Evolutionary conservation across 768 basidiomycete species (phyloP), one percentile per base, ranked within the genome.

Genomic region (Goffeauzyma gilvescens): DNA sequence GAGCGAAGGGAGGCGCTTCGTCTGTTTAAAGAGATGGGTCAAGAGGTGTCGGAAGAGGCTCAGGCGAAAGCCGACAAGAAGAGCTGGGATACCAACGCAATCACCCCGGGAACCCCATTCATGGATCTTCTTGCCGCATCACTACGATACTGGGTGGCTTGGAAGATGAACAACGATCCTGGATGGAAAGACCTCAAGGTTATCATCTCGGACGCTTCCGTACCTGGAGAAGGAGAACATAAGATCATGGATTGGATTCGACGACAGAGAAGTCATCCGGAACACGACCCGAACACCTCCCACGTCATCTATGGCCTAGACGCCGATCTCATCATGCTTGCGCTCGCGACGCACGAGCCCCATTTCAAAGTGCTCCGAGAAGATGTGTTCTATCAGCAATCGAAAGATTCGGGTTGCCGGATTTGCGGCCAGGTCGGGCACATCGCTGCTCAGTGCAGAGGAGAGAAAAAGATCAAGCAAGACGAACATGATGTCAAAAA

Each of bases 241-340:
- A 98, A 98, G 69, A 95, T 98, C 50, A 95, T 98, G 87, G 93
- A 96, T 61, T 96, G 74, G 62, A 90, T 98, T 50, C 72, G 93
- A 42, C 72, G 89, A 25, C 89, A 93, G 55, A 73, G 93, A 39
- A 70, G 72, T 38, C 82, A 89, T 57, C 73, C 74, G 18, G 80
- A 77, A n/a, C 79, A 96, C 65, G 79, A 98, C 62, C 79, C 90
- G 15, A 96, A 98, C 59, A 95, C 87, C 3, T 71, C 71, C 25
- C 93, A 98, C 60, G 90, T 96, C 42, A 96, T 98, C 49, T 98
- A 96, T 66, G 93, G 93, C 52, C 67, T 98, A 60, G 93, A 98
- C 67, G 93, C 93, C 46, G 93, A 98, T 74, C 72, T 98, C 32
- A 98, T 98, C 62, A 98, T 98, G 93, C 75, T 98, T 49, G 75